Conservation (phyloP, 306 rosid species). For the Casuarina equisetifolia region DNA sequence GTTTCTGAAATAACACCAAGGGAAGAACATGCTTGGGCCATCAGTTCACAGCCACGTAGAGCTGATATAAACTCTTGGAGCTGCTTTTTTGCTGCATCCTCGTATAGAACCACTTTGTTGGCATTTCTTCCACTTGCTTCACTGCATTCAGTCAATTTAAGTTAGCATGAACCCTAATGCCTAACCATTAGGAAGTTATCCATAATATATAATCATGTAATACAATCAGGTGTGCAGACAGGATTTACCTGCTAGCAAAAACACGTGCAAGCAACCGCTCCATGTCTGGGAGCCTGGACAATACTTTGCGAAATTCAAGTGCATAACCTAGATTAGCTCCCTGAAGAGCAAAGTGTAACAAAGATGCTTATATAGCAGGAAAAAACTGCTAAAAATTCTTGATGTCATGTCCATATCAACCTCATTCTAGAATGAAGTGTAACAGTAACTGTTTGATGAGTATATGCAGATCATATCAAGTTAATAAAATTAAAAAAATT, state of each 20-base stretch:
- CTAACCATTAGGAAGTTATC: slow-evolving; percentile 18
- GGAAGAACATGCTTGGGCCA: slow-evolving; percentile 70
- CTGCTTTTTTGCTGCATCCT: slow-evolving; percentile 85
- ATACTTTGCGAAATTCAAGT: slow-evolving; percentile 64
- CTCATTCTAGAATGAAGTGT: neutral
- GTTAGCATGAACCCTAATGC: slow-evolving; percentile 27
- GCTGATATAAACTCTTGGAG: slow-evolving; percentile 82
- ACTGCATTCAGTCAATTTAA: slow-evolving; percentile 48
- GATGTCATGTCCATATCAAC: neutral
- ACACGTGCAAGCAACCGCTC: slow-evolving; percentile 87
- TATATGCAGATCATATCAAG: neutral
- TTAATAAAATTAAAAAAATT: too few species aligned
- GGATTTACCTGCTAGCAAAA: slow-evolving; percentile 64
- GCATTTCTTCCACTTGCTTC: slow-evolving; percentile 89
- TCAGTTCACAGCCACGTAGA: slow-evolving; percentile 80
- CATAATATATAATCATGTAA: slow-evolving; percentile 4
- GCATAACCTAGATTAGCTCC: slow-evolving; percentile 72
- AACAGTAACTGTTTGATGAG: neutral
- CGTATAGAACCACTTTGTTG: slow-evolving; percentile 74
- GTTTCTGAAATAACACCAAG: slow-evolving; percentile 57
- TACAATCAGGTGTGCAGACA: slow-evolving; percentile 22
- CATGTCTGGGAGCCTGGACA: slow-evolving; percentile 74
- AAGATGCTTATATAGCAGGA: slow-evolving; percentile 12
- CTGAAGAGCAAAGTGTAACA: slow-evolving; percentile 45
- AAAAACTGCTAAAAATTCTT: neutral